Percentiles rank a stretch among this genome's conserved stretches.
Conservation (phyloP, 768 basidiomycete species). For the Rhodotorula toruloides region DNA sequence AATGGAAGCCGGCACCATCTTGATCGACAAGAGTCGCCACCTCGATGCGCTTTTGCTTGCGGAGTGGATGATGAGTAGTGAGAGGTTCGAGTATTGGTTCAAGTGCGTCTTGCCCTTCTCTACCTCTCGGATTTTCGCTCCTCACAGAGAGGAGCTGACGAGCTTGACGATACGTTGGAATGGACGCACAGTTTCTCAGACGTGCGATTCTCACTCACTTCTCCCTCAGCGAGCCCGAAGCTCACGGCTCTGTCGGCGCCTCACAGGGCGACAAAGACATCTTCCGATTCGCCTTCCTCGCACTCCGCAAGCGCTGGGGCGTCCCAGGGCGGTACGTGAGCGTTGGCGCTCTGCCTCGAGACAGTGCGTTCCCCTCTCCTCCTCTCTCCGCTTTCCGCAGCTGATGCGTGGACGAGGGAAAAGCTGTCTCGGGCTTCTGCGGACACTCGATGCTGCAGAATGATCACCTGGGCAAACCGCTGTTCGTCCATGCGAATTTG, state of each 20-base stretch:
- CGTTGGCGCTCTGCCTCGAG: constrained; percentile 46
- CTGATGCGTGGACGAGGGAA: not conserved
- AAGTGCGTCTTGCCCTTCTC: constrained; percentile 27
- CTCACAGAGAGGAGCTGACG: not conserved
- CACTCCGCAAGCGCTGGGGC: constrained; percentile 50
- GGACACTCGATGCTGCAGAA: constrained; percentile 46
- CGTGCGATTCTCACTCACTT: not conserved
- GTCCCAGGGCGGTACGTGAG: constrained; percentile 50
- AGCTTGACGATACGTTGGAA: no score
- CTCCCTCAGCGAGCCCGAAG: not conserved
- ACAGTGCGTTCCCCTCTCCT: constrained; percentile 34
- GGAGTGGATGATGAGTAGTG: constrained; percentile 42
- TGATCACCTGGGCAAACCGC: constrained; percentile 40
- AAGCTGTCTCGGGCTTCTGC: constrained; percentile 36
- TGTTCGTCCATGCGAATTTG: constrained; percentile 49
- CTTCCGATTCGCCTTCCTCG: constrained; percentile 47
- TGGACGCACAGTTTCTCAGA: constrained; percentile 8
- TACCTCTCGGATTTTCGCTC: not conserved
- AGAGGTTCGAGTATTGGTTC: constrained; percentile 48
- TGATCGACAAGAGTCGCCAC: constrained; percentile 49
- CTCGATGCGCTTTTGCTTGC: constrained; percentile 46
- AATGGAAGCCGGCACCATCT: constrained; percentile 50
- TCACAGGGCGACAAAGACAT: constrained; percentile 46
- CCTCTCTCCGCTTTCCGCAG: no score
- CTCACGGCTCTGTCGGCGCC: constrained; percentile 32